phyloP scores from a whole-genome alignment of 345 rosid genomes.

The Melaleuca quinquenervia region DNA sequence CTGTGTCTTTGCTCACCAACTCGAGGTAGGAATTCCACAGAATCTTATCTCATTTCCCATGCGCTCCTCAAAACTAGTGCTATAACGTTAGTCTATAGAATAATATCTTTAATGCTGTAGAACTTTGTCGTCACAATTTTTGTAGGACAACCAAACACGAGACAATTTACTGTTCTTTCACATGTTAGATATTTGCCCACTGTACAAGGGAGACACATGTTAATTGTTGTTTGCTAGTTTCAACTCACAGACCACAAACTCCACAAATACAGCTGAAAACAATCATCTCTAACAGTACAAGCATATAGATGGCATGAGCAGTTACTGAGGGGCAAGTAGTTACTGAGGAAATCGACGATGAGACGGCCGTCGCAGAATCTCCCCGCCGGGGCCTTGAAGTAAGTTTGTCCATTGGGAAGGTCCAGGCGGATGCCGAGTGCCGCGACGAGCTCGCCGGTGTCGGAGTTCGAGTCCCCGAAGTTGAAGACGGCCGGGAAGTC shows the following conservation, averaged over 20 bases:
- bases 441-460: conserved; percentile 69
- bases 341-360: conserved; percentile 68
- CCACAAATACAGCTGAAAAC: neutral
- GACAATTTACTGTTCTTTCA: neutral
- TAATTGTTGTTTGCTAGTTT: neutral
- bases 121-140: neutral
- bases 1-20: neutral
- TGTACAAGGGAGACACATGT: neutral
- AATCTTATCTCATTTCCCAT: neutral
- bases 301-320: neutral
- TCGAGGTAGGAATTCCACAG: neutral
- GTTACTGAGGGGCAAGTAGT: neutral
- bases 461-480: conserved; percentile 94
- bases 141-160: neutral
- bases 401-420: conserved; percentile 57
- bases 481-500: conserved; percentile 63
- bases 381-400: conserved; percentile 58
- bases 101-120: neutral
- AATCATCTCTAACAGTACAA: neutral
- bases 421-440: conserved; percentile 51
- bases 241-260: conserved; percentile 4
- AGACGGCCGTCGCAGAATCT: conserved; percentile 91
- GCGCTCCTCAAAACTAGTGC: neutral
- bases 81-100: neutral
- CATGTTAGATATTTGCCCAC: neutral